Conservation (phyloP, 441 rosid species). For the Bruguiera hainesii region DNA sequence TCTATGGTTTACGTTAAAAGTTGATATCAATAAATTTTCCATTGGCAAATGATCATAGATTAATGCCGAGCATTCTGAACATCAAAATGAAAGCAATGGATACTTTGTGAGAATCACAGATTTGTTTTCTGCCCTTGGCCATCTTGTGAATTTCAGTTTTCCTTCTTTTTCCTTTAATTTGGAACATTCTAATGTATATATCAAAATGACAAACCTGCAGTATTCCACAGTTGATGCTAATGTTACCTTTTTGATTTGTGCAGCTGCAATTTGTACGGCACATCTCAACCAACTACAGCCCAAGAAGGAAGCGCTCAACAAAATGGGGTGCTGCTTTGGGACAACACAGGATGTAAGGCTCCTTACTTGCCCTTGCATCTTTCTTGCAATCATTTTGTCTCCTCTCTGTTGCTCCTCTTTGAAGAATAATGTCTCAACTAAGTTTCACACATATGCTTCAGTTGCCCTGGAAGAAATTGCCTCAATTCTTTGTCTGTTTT, state of each 20-base stretch:
- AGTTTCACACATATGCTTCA: too few species aligned
- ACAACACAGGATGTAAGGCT: constrained; percentile 41
- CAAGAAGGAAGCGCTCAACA: constrained; percentile 36
- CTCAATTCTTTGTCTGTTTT: background rate
- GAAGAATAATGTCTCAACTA: too few species aligned
- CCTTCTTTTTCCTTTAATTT: too few species aligned
- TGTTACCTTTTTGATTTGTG: background rate
- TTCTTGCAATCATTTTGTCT: constrained; percentile 7
- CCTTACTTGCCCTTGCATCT: background rate
- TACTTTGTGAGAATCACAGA: background rate
- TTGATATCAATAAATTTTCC: background rate
- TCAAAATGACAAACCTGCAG: too few species aligned
- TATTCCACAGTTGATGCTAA: too few species aligned
- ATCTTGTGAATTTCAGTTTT: too few species aligned
- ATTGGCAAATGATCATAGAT: background rate
- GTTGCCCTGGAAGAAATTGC: too few species aligned
- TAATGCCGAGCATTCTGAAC: too few species aligned
- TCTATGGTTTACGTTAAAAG: background rate
- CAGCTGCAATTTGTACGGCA: constrained; percentile 78
- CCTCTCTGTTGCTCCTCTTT: background rate
- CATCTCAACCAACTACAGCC: constrained; percentile 37
- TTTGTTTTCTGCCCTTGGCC: background rate
- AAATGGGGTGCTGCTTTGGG: constrained; percentile 27
- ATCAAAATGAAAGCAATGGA: background rate
- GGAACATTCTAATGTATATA: too few species aligned